Evolutionary conservation across 352 stramenopile genomes (phyloP).

Genomic region (Globisporangium nodosum): DNA sequence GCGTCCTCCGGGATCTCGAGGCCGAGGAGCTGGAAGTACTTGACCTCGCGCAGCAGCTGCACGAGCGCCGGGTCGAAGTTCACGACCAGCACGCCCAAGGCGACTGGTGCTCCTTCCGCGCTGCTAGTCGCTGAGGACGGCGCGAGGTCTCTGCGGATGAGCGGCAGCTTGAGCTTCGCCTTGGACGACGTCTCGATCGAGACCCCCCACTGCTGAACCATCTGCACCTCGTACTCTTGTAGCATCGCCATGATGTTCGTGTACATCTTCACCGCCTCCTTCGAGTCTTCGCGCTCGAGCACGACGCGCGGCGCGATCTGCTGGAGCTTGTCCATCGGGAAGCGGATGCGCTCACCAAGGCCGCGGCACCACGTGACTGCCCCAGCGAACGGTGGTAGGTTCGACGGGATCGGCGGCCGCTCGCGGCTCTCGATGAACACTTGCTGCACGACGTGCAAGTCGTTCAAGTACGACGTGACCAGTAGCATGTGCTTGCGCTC

Average conservation of each 20-base stretch:
- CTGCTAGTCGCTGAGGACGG: not conserved
- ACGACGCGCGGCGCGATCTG: slow-evolving; percentile 72
- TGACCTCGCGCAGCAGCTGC: slow-evolving; percentile 90
- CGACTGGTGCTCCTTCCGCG: slow-evolving; percentile 9
- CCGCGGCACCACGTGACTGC: slow-evolving; percentile 89
- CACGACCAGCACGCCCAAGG: slow-evolving; percentile 50
- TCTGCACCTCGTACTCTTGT: slow-evolving; percentile 79
- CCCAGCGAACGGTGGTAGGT: slow-evolving; percentile 87
- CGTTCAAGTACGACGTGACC: slow-evolving; percentile 71
- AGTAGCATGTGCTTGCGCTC: slow-evolving; percentile 83
- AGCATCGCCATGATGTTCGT: slow-evolving; percentile 83
- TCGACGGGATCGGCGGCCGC: slow-evolving; percentile 78
- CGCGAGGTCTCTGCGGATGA: slow-evolving; percentile 57
- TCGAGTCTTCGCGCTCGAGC: slow-evolving; percentile 86
- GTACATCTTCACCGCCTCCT: slow-evolving; percentile 88
- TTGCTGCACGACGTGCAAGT: slow-evolving; percentile 84
- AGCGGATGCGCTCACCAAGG: slow-evolving; percentile 78
- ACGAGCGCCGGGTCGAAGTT: slow-evolving; percentile 91
- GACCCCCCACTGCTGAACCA: slow-evolving; percentile 73
- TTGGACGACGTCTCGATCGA: slow-evolving; percentile 80
- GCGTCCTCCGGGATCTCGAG: slow-evolving; percentile 87
- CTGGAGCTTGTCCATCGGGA: slow-evolving; percentile 87
- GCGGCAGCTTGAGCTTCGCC: slow-evolving; percentile 81
- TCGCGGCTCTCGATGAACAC: slow-evolving; percentile 88
- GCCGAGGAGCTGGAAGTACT: slow-evolving; percentile 90